Percentiles rank a stretch among this genome's conserved stretches.
Evolutionary conservation across 306 rosid species (phyloP).

Genomic region (Pterocarpus macrocarpus): DNA sequence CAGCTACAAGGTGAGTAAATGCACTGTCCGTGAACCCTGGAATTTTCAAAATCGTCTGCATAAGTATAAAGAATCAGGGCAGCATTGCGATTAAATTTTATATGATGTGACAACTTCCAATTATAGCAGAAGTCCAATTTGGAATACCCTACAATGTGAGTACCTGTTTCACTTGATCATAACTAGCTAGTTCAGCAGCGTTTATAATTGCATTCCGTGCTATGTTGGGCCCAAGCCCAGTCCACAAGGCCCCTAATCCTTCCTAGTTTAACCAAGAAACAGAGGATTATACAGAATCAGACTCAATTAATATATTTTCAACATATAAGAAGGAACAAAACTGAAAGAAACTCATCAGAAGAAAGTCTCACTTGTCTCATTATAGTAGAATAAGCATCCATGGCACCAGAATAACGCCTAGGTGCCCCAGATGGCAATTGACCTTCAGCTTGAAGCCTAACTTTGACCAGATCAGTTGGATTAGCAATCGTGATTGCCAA

Average conservation of each 20-base stretch:
- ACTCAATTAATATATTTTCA: slow-evolving; percentile 12
- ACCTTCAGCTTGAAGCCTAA: slow-evolving; percentile 96
- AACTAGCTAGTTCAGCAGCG: slow-evolving; percentile 99
- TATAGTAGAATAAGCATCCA: slow-evolving; percentile 86
- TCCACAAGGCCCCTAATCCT: slow-evolving; percentile 92
- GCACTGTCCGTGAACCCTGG: slow-evolving; percentile 95
- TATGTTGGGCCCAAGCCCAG: slow-evolving; percentile 93
- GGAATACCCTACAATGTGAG: slow-evolving; percentile 38
- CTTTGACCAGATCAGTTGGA: slow-evolving; percentile 96
- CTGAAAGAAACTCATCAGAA: background rate
- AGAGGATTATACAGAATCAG: slow-evolving; percentile 11
- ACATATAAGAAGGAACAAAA: slow-evolving; percentile 18
- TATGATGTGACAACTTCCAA: slow-evolving; percentile 27
- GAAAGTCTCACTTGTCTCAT: slow-evolving; percentile 70
- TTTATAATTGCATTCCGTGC: slow-evolving; percentile 90
- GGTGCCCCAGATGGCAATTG: slow-evolving; percentile 84
- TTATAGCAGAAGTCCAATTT: slow-evolving; percentile 36
- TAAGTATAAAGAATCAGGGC: slow-evolving; percentile 80
- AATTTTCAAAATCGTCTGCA: slow-evolving; percentile 99
- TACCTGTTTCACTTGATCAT: slow-evolving; percentile 95
- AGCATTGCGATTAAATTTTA: slow-evolving; percentile 59
- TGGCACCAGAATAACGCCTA: slow-evolving; percentile 88
- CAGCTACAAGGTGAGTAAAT: slow-evolving; percentile 93
- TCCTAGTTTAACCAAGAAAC: slow-evolving; percentile 60
- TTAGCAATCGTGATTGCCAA: slow-evolving; percentile 85